Percentiles rank a stretch among this genome's conserved stretches.
These are phyloP conservation scores for Nicotiana tabacum DNA, from an alignment of 257 asterid species.

Conservation along the genomic window DNA sequence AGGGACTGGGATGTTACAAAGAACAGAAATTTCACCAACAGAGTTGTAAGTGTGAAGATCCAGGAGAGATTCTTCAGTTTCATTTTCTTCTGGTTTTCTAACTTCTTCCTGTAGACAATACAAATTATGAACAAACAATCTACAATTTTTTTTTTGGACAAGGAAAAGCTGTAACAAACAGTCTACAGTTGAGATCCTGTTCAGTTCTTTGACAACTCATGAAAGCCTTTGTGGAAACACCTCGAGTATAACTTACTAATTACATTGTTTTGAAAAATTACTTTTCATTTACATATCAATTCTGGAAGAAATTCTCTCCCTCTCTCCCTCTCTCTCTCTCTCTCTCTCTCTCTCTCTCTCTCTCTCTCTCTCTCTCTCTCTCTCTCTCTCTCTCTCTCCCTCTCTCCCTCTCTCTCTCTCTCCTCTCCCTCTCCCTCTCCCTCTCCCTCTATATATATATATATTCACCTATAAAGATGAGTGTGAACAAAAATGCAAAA, in stretches of 20 bases:
- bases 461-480: neutral
- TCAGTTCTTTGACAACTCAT: neutral
- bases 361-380: too few species aligned
- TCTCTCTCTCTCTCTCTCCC: too few species aligned
- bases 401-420: too few species aligned
- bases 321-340: too few species aligned
- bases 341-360: too few species aligned
- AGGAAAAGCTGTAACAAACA: neutral
- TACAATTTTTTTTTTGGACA: neutral
- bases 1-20: slow-evolving; percentile 52
- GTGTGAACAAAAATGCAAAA: neutral
- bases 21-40: slow-evolving; percentile 49
- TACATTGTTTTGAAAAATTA: neutral
- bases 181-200: neutral
- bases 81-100: slow-evolving; percentile 33
- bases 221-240: neutral
- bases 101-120: slow-evolving; percentile 43
- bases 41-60: slow-evolving; percentile 29
- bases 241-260: neutral
- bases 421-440: too few species aligned
- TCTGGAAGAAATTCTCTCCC: too few species aligned
- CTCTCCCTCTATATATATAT: too few species aligned
- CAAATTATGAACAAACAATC: neutral
- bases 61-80: slow-evolving; percentile 24
- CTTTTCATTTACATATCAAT: too few species aligned